Conservation (phyloP, 140 eudicot species). For the Cichorium intybus region DNA sequence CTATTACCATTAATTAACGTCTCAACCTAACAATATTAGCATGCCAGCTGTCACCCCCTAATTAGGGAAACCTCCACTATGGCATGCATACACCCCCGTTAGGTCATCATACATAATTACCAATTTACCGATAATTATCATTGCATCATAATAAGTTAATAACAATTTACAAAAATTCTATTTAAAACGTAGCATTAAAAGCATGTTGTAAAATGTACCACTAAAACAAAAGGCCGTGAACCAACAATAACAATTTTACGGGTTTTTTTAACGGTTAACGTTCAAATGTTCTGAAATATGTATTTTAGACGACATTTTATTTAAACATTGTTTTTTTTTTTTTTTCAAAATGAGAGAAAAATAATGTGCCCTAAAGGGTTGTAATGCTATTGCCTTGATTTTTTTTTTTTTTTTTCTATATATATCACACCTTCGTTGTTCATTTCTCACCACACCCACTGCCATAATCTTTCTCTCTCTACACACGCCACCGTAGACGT, state of each 20-base stretch:
- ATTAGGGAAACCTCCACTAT: slow-evolving; percentile 37
- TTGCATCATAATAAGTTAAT: no score
- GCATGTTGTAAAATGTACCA: slow-evolving; percentile 1
- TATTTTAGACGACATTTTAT: not conserved
- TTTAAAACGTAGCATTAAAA: slow-evolving; percentile 1
- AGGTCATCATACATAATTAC: slow-evolving; percentile 2
- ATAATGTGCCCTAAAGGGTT: slow-evolving; percentile 15
- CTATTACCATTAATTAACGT: slow-evolving; percentile 25
- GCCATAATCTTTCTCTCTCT: slow-evolving; percentile 10
- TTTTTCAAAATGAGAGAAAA: not conserved
- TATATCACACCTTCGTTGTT: slow-evolving; percentile 34
- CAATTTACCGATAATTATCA: not conserved
- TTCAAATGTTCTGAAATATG: not conserved
- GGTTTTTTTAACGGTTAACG: not conserved
- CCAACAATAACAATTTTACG: not conserved
- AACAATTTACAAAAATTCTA: not conserved
- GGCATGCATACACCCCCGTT: slow-evolving; percentile 23
- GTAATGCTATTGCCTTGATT: not conserved
- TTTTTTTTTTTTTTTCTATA: slow-evolving; percentile 41
- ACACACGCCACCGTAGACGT: not conserved
- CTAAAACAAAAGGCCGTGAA: slow-evolving; percentile 12
- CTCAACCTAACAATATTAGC: slow-evolving; percentile 36
- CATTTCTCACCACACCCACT: slow-evolving; percentile 43
- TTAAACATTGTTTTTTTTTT: no score
- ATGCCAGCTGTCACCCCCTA: slow-evolving; percentile 38